Base-by-base conservation (phyloP, 306 rosid genomes). In the Pyrus communis region DNA sequence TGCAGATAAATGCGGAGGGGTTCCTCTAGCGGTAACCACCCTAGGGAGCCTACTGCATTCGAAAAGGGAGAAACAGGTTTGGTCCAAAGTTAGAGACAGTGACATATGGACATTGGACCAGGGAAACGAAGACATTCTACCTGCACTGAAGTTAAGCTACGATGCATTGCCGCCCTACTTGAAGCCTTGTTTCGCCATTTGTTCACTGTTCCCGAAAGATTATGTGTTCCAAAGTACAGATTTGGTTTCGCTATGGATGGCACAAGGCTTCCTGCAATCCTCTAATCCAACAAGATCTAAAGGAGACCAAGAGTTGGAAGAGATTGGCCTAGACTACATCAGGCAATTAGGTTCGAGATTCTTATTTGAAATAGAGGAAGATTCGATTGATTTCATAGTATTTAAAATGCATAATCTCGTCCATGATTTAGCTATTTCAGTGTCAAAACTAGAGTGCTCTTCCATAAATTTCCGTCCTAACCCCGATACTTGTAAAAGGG, bases 11-110 rank as follows among this genome's bases (percentile, higher is more conserved):
- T 83, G 89, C 49, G 4, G 23, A 22, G 84, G 87, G 19, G 65
- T 86, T 76, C 87, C 82, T 33, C 40, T 84, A 67, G 84, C 83
- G 0, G 19, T 81, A 42, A 84, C 79, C 33, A 84, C 86, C n/a
- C 10, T 87, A 6, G 86, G 79, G 2, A 73, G 78, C 71, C 25
- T 72, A 25, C 77, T 79, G 5, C 52, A n/a, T n/a, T 54, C 19
- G 18, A 55, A 64, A 52, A 49, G 52, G 21, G 73, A 54, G 17
- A 71, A 38, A 25, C 25, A 21, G 18, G 73, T 15, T 23, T 79
- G 82, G 78, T 63, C 22, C 8, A 8, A 51, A 13, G 58, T 72
- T 13, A 72, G 74, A 65, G 86, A 84, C 21, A 79, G 30, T 33
- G 87, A 79, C 23, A 86, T 81, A 35, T 86, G 87, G 84, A 67